Evolutionary conservation across 108 stramenopile genomes (phyloP).

Genomic region (Pseudonitzschia delicatissima): DNA sequence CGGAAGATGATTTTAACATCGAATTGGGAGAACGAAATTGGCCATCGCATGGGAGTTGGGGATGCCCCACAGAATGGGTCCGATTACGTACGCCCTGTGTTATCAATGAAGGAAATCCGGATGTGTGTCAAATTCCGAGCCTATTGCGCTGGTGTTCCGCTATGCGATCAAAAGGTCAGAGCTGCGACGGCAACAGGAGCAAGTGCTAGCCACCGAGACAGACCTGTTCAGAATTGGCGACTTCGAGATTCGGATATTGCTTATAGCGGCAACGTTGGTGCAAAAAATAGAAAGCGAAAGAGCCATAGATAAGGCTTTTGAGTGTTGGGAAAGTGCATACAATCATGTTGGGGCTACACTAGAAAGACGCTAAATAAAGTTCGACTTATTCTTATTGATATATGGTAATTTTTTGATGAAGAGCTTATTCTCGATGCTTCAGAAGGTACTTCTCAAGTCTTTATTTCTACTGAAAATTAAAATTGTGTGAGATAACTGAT

Average conservation of each 20-base stretch:
- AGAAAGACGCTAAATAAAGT: no score
- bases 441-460: no score
- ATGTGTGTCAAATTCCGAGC: constrained; percentile 68
- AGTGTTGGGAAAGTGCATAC: no score
- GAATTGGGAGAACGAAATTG: constrained; percentile 78
- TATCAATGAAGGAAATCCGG: constrained; percentile 51
- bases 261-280: constrained; percentile 55
- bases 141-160: constrained; percentile 66
- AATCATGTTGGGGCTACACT: no score
- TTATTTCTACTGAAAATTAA: not conserved
- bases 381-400: no score
- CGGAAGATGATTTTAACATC: constrained; percentile 31
- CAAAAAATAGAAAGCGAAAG: not conserved
- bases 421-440: no score
- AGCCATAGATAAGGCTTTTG: not conserved
- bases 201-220: not conserved
- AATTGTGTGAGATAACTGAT: constrained; percentile 66
- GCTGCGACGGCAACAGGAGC: constrained; percentile 24
- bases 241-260: constrained; percentile 76
- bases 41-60: constrained; percentile 65
- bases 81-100: constrained; percentile 10
- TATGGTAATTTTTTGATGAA: no score
- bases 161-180: constrained; percentile 66
- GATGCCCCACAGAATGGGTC: not conserved
- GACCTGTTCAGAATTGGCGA: constrained; percentile 39